Evolutionary conservation across 2,329 filamentous ascomycete genomes (phyloP), one percentile per base, ranked within the genome.

Genomic region (Xylariaceae sp.): DNA sequence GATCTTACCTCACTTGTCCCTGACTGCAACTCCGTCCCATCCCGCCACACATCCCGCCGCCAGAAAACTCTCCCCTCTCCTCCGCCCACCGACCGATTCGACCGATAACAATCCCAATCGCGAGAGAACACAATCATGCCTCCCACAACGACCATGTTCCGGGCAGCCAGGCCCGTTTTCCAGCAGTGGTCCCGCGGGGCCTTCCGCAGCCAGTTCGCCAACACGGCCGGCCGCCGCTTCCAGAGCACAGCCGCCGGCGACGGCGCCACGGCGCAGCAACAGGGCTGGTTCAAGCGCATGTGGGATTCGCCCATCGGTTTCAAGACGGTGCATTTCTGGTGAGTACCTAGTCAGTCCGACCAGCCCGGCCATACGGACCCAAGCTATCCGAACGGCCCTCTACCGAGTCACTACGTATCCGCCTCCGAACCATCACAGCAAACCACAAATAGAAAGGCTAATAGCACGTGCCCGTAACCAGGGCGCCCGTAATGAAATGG

Each of bases 311-410:
- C 88, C 59, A 74, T 92, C 61, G 89, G 89, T 48, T 65, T 92
- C 65, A 91, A 91, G 86, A 99, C 94, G 58, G 94, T 99, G 67
- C 94, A 99, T 75, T 99, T 99, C 77, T 99, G 94, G 92, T 92
- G 77, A 61, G 79, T 68, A 8, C 3, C 6, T 10, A 18, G n/a
- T 18, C 40, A 41, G 22, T 36, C 29, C 15, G 16, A 18, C 10
- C 29, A 39, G n/a, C 21, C 8, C 12, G 3, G n/a, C 13, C 40
- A 42, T 10, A 42, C 41, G 15, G 6, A 12, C 21, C 22, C 41
- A 21, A 16, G 19, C 18, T 29, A 2, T 19, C 15, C 18, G 13
- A n/a, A 12, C 19, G 5, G 1, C 29, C 39, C 19, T 43, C 21
- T 13, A 16, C 22, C 22, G 21, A 12, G 22, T 22, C 37, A 21